Evolutionary conservation across 495 filamentous ascomycete species (phyloP).

Genomic region (Penicillium antarcticum): DNA sequence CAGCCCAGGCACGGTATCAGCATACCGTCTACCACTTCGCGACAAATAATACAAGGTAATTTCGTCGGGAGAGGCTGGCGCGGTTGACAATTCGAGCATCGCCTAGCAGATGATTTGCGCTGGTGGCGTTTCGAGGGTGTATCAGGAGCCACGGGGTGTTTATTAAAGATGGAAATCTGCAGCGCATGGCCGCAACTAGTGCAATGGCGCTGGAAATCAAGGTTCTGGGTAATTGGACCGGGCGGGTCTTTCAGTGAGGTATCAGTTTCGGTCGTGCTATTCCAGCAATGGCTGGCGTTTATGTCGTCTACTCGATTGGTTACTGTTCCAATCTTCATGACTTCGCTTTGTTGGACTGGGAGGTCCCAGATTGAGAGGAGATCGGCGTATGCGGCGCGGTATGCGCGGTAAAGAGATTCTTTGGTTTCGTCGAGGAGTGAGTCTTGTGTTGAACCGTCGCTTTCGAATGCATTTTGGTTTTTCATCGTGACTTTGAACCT

Average conservation of each 20-base stretch:
- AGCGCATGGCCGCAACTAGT: slow-evolving; percentile 39
- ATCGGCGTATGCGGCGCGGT: slow-evolving; percentile 77
- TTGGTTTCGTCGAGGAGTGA: slow-evolving; percentile 67
- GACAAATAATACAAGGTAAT: slow-evolving; percentile 46
- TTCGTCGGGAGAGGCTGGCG: slow-evolving; percentile 37
- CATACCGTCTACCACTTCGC: slow-evolving; percentile 45
- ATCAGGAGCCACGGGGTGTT: slow-evolving; percentile 14
- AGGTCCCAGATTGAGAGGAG: slow-evolving; percentile 81
- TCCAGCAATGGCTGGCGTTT: slow-evolving; percentile 21
- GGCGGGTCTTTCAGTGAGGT: slow-evolving; percentile 20
- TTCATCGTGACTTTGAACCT: slow-evolving; percentile 63
- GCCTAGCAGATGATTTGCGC: slow-evolving; percentile 12
- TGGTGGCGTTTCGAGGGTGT: slow-evolving; percentile 19
- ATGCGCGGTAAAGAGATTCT: slow-evolving; percentile 59
- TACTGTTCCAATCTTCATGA: slow-evolving; percentile 66
- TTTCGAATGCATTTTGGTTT: slow-evolving; percentile 75
- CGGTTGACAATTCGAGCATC: slow-evolving; percentile 36
- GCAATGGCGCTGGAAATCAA: slow-evolving; percentile 47
- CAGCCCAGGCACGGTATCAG: slow-evolving; percentile 50
- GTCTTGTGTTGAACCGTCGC: slow-evolving; percentile 64
- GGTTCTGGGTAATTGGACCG: slow-evolving; percentile 15
- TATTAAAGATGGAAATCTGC: slow-evolving; percentile 39
- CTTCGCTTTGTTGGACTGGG: slow-evolving; percentile 69
- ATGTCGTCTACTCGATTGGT: slow-evolving; percentile 11
- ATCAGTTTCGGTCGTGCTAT: slow-evolving; percentile 18